phyloP scores from a whole-genome alignment of 2,329 filamentous ascomycete genomes.

The Venturia aucupariae region DNA sequence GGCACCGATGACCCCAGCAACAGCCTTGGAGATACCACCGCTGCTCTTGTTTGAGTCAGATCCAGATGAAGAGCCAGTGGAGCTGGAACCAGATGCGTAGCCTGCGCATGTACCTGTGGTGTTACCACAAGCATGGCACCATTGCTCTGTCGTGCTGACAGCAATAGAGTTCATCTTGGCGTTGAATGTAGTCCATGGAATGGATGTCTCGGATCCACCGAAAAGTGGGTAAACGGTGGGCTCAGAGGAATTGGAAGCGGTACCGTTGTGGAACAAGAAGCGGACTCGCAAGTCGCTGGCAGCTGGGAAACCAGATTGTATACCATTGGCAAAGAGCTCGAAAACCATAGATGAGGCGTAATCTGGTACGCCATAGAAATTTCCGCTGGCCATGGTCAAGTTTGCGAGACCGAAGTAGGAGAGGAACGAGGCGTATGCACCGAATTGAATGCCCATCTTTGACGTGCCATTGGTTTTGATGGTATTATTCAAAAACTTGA shows the following conservation, averaged over 20 bases:
- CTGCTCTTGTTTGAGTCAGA: constrained; percentile 20
- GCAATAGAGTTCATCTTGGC: constrained; percentile 55
- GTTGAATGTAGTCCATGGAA: constrained; percentile 64
- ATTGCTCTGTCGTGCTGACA: constrained; percentile 53
- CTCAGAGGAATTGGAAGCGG: constrained; percentile 35
- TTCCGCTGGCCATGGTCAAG: constrained; percentile 38
- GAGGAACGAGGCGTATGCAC: constrained; percentile 51
- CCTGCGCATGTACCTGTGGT: constrained; percentile 56
- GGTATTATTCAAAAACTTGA: constrained; percentile 36
- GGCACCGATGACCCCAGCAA: constrained; percentile 74
- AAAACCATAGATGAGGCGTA: constrained; percentile 77
- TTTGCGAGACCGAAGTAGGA: constrained; percentile 53
- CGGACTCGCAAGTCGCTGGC: constrained; percentile 46
- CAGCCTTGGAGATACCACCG: constrained; percentile 52
- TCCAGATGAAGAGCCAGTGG: constrained; percentile 18
- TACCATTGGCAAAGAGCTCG: constrained; percentile 53
- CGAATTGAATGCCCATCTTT: constrained; percentile 48
- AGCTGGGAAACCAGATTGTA: constrained; percentile 27
- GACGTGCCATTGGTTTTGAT: constrained; percentile 28
- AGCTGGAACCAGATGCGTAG: constrained; percentile 43
- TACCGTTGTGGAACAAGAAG: constrained; percentile 56
- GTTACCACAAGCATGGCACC: constrained; percentile 71
- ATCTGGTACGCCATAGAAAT: constrained; percentile 72
- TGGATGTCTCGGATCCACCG: constrained; percentile 43
- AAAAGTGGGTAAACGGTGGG: constrained; percentile 51